Evolutionary conservation across 768 basidiomycete species (phyloP), one percentile per base, ranked within the genome.

Genomic region (Mrakia frigida): DNA sequence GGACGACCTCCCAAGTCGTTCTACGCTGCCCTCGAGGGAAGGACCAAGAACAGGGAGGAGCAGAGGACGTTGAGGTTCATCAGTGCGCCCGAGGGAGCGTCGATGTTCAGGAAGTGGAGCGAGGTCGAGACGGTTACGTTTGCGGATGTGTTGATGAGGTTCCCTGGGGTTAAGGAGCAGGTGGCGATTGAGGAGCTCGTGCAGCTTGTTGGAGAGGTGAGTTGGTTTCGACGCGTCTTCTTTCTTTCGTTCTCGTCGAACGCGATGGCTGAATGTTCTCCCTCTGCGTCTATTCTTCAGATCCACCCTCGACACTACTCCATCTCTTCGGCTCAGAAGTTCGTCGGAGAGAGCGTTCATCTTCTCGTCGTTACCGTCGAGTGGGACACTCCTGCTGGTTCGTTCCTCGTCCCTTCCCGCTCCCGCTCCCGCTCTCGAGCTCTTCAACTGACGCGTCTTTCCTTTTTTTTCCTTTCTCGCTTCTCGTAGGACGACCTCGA

Each of bases 291-390:
- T 39, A 33, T 7, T 23, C 18, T 13, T 10, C 50, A 77, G 82
- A 98, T 93, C 86, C 94, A 97, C 84, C 95, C 96, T 5, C 88
- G 97, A 78, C 97, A 98, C 84, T 99, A 99, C 84, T 96, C 93
- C 83, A 99, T 99, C 81, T 96, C 97, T 31, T 94, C 92, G 79
- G 89, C 94, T 46, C 96, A 98, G 84, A 92, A 91, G 81, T 94
- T 92, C 74, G 95, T 98, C 23, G 97, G 97, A 6, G 88, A 98
- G 82, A 88, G 92, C 75, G 94, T 99, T 11, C 96, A 99, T 83
- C 86, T 99, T 39, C 85, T 99, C 76, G 91, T 99, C 78, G 97
- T 99, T 50, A 95, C 94, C 1, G 95, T 98, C 46, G 94, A 98
- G 78, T 99, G 97, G 97, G 81, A 78, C 68, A 50, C 77, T 7